Base-by-base conservation (phyloP, 2,329 filamentous ascomycete species). In the Aspergillus thermomutatus region DNA sequence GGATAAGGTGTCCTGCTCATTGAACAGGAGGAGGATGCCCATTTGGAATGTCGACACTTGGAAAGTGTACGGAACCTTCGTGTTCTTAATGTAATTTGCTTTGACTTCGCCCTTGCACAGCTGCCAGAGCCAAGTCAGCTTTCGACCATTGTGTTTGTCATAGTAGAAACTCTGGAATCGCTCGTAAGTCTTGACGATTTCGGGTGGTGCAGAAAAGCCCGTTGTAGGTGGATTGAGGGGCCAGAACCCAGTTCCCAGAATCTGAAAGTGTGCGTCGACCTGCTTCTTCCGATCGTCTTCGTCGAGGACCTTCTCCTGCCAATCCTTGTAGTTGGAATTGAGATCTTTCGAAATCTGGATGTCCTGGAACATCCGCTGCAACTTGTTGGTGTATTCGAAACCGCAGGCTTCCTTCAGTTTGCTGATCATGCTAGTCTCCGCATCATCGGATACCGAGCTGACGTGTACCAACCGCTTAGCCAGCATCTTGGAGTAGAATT, bases 331-430 rank as follows among this genome's bases (percentile, higher is more conserved):
- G 28, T 88, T 87, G 49, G 85, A 84, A 75, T 99, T 99, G 49
- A 99, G 83, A 76, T 99, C 94, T 77, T 97, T 97, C 62, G 93
- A 97, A 51, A 96, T 96, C 74, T 99, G 94, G 81, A 99, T 97
- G 71, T 99, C 94, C 74, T 97, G 93, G 84, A 97, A 99, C 94
- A 99, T 99, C 70, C 95, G 91, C 79, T 97, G 93, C 48, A 99
- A 84, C 80, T 97, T 97, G 82, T 97, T 99, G 65, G 94, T 99
- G 77, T 99, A 99, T 75, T 99, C 94, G 66, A 97, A 99, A 68
- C 94, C 94, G 70, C 94, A 97, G 0, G 94, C 93, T 72, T 99
- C 94, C 80, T 99, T 99, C 64, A 99, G 82, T 79, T 97, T 99
- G 80, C 90, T 92, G 75, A 99, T 99, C 94, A 99, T 99, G 78